phyloP scores from a whole-genome alignment of 2,329 filamentous ascomycete genomes.

The Penicillium sp. region DNA sequence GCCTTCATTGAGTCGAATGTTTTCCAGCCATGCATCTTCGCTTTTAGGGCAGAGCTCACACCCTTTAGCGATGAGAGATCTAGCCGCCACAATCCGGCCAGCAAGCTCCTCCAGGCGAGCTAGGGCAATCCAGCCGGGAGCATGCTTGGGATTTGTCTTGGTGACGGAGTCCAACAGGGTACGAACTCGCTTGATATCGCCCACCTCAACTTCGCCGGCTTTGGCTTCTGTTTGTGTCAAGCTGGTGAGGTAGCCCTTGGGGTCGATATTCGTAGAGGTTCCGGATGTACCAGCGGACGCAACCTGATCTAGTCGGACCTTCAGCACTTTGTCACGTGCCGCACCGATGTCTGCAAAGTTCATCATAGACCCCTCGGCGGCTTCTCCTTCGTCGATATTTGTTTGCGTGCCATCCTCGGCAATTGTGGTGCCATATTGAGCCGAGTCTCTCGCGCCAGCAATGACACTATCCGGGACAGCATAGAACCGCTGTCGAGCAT shows the following conservation, averaged over 20 bases:
- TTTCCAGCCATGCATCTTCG: slow-evolving; percentile 94
- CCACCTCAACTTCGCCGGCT: slow-evolving; percentile 78
- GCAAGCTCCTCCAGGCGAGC: slow-evolving; percentile 89
- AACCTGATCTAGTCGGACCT: slow-evolving; percentile 89
- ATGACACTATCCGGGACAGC: slow-evolving; percentile 95
- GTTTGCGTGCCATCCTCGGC: slow-evolving; percentile 68
- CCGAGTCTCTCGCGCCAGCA: slow-evolving; percentile 75
- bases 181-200: slow-evolving; percentile 91
- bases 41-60: slow-evolving; percentile 90
- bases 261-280: slow-evolving; percentile 86
- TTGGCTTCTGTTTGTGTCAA: slow-evolving; percentile 77
- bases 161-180: slow-evolving; percentile 94
- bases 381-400: slow-evolving; percentile 47
- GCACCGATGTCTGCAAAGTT: slow-evolving; percentile 98
- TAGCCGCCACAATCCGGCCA: slow-evolving; percentile 83
- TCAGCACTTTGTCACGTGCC: slow-evolving; percentile 90
- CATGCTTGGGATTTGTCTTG: slow-evolving; percentile 93
- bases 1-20: slow-evolving; percentile 86
- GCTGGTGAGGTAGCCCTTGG: slow-evolving; percentile 92
- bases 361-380: slow-evolving; percentile 81
- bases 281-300: slow-evolving; percentile 72
- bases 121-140: slow-evolving; percentile 92
- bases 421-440: slow-evolving; percentile 85
- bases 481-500: slow-evolving; percentile 81
- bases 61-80: slow-evolving; percentile 82